A percentile compares a stretch with the other conserved stretches of the same genome.
Evolutionary conservation across 805 yeast genomes (phyloP).

Genomic region (Starmerella stigmatis): DNA sequence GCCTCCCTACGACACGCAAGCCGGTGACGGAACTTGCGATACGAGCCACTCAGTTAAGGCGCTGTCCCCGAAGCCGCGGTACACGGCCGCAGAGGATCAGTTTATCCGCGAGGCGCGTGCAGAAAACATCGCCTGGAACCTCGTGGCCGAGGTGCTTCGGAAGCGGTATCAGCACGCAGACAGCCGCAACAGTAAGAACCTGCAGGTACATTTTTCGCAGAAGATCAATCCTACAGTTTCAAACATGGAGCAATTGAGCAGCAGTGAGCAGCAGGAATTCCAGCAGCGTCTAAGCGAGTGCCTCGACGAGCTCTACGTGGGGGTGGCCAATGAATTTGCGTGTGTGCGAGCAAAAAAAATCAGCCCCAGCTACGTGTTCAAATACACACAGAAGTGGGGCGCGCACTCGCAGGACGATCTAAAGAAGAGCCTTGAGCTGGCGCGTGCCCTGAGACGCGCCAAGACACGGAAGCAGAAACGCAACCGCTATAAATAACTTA

Average conservation of each 20-base stretch:
- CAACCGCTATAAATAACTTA: background rate
- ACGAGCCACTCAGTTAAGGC: too few species aligned
- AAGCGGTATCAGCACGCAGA: background rate
- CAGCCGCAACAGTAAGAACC: conserved; percentile 10
- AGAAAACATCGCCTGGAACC: conserved; percentile 6
- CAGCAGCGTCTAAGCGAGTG: background rate
- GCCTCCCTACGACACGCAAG: too few species aligned
- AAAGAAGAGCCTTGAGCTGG: background rate
- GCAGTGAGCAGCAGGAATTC: background rate
- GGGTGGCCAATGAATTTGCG: conserved; percentile 4
- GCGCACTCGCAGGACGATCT: background rate
- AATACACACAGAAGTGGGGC: background rate
- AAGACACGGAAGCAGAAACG: background rate
- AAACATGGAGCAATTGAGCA: background rate
- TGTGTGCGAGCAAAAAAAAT: background rate
- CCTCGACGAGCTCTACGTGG: conserved; percentile 1
- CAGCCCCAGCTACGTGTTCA: background rate
- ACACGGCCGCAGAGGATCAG: conserved; percentile 4
- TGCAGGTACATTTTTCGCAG: conserved; percentile 18
- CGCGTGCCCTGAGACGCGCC: background rate
- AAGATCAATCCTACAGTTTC: background rate
- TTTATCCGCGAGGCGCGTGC: background rate
- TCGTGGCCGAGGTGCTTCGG: background rate
- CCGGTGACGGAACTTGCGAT: too few species aligned
- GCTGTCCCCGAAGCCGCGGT: background rate